Evolutionary conservation across 75 land plant species (phyloP).

Genomic region (Pinus albicaulis): DNA sequence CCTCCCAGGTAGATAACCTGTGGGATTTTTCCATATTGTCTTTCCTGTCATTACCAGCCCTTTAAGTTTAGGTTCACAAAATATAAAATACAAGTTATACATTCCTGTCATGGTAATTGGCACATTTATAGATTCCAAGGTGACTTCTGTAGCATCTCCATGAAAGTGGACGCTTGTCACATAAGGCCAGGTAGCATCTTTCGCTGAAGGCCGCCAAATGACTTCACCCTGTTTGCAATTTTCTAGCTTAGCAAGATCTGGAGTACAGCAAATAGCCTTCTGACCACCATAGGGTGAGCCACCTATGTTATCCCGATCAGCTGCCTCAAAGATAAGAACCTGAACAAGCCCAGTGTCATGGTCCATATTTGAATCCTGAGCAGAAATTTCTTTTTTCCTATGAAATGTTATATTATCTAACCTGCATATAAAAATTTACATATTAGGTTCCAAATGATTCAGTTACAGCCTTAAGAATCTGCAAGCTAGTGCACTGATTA

Average conservation of each 20-base stretch:
- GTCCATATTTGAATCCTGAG: constrained; percentile 18
- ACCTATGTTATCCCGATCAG: constrained; percentile 62
- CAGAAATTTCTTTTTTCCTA: constrained; percentile 34
- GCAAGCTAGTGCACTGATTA: too few species aligned
- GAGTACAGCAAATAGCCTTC: constrained; percentile 67
- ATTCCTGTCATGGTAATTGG: constrained; percentile 72
- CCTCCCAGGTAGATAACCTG: constrained; percentile 86
- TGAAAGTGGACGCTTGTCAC: constrained; percentile 33
- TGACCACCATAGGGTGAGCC: constrained; percentile 62
- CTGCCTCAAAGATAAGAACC: constrained; percentile 69
- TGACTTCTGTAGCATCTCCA: constrained; percentile 35
- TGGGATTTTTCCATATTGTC: constrained; percentile 88
- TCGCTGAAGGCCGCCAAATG: constrained; percentile 42
- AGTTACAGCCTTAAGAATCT: neutral
- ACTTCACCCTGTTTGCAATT: constrained; percentile 66
- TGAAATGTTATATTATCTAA: constrained; percentile 60
- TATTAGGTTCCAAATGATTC: neutral
- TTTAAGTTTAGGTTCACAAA: constrained; percentile 75
- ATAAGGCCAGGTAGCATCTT: constrained; percentile 62
- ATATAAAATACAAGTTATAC: constrained; percentile 82
- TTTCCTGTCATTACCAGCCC: constrained; percentile 62
- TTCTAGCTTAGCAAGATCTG: constrained; percentile 54
- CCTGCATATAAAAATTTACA: constrained; percentile 24
- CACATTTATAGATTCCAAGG: constrained; percentile 29
- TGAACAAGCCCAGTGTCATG: constrained; percentile 44